These are phyloP conservation scores for Brassica nigra DNA, from an alignment of 345 rosid genomes.

Conservation along the genomic window DNA sequence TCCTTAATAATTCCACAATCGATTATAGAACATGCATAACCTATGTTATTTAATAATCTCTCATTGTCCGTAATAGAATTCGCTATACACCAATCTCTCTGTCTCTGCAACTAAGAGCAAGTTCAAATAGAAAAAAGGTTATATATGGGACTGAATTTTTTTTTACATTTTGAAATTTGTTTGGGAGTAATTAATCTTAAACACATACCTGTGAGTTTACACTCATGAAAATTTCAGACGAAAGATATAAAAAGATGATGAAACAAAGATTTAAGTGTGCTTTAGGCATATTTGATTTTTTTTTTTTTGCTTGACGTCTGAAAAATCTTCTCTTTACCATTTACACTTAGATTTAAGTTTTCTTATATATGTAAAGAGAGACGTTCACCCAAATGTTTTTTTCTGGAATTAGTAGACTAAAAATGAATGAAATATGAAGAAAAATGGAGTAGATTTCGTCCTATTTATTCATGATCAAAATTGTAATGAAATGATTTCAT, in stretches of 20 bases:
- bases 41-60: not conserved
- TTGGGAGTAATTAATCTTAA: not conserved
- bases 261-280: constrained; percentile 3
- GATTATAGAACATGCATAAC: not conserved
- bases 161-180: not conserved
- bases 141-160: not conserved
- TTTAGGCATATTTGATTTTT: constrained; percentile 21
- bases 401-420: not conserved
- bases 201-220: constrained; percentile 20
- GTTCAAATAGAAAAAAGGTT: not conserved
- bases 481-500: not conserved
- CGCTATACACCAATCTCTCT: constrained; percentile 18
- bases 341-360: not conserved
- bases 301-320: not conserved
- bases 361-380: not conserved
- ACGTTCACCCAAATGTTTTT: not conserved
- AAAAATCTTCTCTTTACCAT: not conserved
- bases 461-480: not conserved
- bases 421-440: not conserved
- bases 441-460: not conserved
- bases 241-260: constrained; percentile 21
- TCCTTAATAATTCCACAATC: constrained; percentile 9
- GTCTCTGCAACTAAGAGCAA: constrained; percentile 4
- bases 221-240: constrained; percentile 3
- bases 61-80: not conserved